These are phyloP conservation scores for Abelmoschus esculentus DNA, from an alignment of 345 rosid species.

Conservation along the genomic window DNA sequence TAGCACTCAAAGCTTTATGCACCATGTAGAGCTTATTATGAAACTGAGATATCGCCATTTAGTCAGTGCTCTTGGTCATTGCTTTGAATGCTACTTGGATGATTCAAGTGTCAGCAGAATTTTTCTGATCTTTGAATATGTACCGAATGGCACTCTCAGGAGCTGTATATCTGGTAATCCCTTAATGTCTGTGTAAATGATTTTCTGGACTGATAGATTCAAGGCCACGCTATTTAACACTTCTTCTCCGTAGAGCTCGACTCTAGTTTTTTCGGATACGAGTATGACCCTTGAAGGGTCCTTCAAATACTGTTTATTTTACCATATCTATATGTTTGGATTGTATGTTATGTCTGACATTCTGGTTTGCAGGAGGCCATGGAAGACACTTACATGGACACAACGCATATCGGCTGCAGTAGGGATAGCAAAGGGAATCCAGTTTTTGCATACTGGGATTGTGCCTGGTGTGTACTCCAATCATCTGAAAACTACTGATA, in stretches of 20 bases:
- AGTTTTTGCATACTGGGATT: conserved; percentile 84
- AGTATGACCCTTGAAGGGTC: background rate
- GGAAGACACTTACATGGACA: conserved; percentile 52
- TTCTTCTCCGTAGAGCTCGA: background rate
- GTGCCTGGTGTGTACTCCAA: conserved; percentile 79
- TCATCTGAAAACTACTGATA: conserved; percentile 69
- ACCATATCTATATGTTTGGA: background rate
- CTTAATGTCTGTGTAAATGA: background rate
- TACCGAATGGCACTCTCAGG: conserved; percentile 77
- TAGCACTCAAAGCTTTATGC: conserved; percentile 69
- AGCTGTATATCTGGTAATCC: conserved; percentile 80
- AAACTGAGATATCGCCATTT: conserved; percentile 82
- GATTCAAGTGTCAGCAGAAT: conserved; percentile 50
- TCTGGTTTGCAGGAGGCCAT: conserved; percentile 34
- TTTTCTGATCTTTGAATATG: conserved; percentile 79
- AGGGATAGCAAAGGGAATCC: conserved; percentile 87
- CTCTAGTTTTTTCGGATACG: background rate
- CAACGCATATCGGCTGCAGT: conserved; percentile 77
- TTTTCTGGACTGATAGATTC: background rate
- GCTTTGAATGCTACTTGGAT: conserved; percentile 13
- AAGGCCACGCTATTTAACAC: background rate
- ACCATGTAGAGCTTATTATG: conserved; percentile 74
- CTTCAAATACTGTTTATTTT: background rate
- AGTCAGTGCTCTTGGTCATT: conserved; percentile 85
- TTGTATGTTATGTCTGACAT: conserved; percentile 6